These are phyloP conservation scores for Neofusicoccum laricinum DNA, from an alignment of 2,329 filamentous ascomycete species.

Conservation along the genomic window DNA sequence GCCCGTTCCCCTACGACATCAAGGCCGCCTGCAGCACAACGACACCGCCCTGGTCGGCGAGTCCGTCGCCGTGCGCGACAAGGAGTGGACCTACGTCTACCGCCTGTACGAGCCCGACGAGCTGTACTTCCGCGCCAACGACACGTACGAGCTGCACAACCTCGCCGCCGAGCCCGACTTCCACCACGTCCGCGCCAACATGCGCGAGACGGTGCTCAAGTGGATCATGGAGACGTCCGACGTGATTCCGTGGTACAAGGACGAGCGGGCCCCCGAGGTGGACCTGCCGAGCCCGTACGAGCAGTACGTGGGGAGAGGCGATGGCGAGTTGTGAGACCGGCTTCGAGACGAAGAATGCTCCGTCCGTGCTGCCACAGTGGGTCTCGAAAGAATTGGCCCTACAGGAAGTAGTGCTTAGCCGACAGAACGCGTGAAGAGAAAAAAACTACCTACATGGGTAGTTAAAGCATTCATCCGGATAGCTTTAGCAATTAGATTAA, in stretches of 20 bases:
- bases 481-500: no score
- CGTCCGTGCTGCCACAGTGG: no score
- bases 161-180: slow-evolving; percentile 31
- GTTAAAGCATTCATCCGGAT: no score
- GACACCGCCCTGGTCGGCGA: slow-evolving; percentile 45
- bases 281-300: not conserved
- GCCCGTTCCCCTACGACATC: slow-evolving; percentile 46
- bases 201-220: slow-evolving; percentile 35
- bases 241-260: slow-evolving; percentile 7
- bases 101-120: slow-evolving; percentile 46
- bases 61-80: slow-evolving; percentile 36
- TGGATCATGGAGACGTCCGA: slow-evolving; percentile 30
- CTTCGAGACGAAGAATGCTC: no score
- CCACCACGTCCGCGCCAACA: slow-evolving; percentile 21
- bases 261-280: not conserved
- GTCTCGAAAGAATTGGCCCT: no score
- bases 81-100: slow-evolving; percentile 45
- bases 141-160: slow-evolving; percentile 41
- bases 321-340: not conserved
- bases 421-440: no score
- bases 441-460: no score
- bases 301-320: not conserved
- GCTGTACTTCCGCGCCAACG: slow-evolving; percentile 40
- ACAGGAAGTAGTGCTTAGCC: no score
- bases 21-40: slow-evolving; percentile 47